Conservation (phyloP, 2,329 filamentous ascomycete species). For the Xylariaceae sp. region DNA sequence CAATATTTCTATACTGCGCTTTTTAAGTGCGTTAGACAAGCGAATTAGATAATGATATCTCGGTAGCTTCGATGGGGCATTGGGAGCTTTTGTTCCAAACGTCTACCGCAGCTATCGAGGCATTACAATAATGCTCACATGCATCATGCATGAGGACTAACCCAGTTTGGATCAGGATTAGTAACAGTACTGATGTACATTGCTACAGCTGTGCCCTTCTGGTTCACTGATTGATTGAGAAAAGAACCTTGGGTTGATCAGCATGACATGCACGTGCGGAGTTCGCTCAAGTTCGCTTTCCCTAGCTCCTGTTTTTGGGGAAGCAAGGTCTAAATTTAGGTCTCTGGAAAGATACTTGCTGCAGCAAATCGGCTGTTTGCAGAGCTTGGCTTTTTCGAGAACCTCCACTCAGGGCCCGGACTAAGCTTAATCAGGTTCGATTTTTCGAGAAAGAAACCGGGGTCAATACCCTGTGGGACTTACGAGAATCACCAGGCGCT, state of each 20-base stretch:
- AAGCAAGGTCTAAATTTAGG: slow-evolving; percentile 17
- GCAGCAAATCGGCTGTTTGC: slow-evolving; percentile 16
- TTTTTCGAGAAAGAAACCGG: slow-evolving; percentile 18
- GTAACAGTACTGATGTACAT: background rate
- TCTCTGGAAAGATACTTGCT: slow-evolving; percentile 2
- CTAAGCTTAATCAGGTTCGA: slow-evolving; percentile 14
- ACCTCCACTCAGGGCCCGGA: slow-evolving; percentile 2
- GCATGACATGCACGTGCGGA: background rate
- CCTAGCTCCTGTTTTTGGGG: background rate
- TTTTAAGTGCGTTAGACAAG: too few relatives aligned
- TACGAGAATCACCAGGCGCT: slow-evolving; percentile 1
- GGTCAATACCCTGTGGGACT: slow-evolving; percentile 13
- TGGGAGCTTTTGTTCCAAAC: too few relatives aligned
- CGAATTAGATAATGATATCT: too few relatives aligned
- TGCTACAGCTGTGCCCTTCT: too few relatives aligned
- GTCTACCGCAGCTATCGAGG: too few relatives aligned
- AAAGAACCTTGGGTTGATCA: background rate
- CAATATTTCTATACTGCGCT: too few relatives aligned
- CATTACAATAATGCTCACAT: too few relatives aligned
- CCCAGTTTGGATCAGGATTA: background rate
- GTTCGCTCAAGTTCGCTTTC: background rate
- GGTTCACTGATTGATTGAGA: background rate
- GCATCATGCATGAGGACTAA: background rate
- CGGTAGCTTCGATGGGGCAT: too few relatives aligned
- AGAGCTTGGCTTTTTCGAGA: slow-evolving; percentile 3